phyloP scores from a whole-genome alignment of 345 rosid species.

The Conringia planisiliqua region DNA sequence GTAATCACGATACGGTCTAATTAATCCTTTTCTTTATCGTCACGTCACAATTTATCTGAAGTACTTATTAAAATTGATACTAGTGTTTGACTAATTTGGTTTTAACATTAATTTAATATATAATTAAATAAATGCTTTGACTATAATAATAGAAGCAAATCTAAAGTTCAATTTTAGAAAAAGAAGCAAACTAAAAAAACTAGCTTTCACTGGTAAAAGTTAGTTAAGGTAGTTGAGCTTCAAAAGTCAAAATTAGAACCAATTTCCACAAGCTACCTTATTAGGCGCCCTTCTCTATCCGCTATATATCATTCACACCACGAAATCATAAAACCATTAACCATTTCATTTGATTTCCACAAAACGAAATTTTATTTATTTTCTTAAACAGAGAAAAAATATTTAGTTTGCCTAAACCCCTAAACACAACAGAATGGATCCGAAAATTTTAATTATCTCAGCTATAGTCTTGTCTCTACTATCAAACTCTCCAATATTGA shows the following conservation, averaged over 20 bases:
- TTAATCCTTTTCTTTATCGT: neutral
- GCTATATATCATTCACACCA: conserved; percentile 5
- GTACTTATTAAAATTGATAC: neutral
- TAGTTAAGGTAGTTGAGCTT: conserved; percentile 37
- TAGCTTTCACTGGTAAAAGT: conserved; percentile 8
- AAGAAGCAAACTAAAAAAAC: neutral
- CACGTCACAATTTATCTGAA: neutral
- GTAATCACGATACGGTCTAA: neutral
- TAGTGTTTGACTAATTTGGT: neutral
- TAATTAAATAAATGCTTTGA: neutral
- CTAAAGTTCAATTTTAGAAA: neutral
- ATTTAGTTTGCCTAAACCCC: neutral
- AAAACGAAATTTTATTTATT: neutral
- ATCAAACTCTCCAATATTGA: conserved; percentile 30
- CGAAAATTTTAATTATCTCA: neutral
- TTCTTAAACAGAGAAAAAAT: neutral
- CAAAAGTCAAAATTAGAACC: conserved; percentile 19
- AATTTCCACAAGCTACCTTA: neutral
- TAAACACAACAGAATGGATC: conserved; percentile 10
- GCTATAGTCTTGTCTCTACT: neutral
- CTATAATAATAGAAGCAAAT: neutral
- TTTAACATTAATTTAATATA: neutral
- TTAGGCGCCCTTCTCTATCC: neutral
- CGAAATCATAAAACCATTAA: neutral
- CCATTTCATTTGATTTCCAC: conserved; percentile 3